Base-by-base conservation (phyloP, 495 filamentous ascomycete genomes). In the Penicillium angulare region DNA sequence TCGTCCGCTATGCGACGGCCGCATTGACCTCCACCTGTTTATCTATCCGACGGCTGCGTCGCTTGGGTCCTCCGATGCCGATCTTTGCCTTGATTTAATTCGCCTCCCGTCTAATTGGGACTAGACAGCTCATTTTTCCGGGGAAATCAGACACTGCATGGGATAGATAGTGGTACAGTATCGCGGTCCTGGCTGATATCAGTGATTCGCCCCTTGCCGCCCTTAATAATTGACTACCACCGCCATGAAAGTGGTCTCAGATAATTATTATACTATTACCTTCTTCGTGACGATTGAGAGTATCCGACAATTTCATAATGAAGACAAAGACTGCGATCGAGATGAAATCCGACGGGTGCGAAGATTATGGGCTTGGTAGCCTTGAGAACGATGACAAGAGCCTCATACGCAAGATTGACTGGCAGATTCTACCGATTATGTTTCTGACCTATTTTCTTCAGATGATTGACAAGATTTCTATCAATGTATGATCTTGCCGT, bases 401-500 rank as follows among this genome's bases (percentile, higher is more conserved):
- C 7, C 61, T 82, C n/a, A 47, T 76, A 5, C 55, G 55, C 17
- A 81, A 80, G 60, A 71, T 82, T n/a, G 79, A 82, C 55, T 70
- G 64, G 53, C 59, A 63, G 21, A 73, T 82, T 46, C 54, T 82
- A 46, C 79, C 79, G 7, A 66, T 81, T 15, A 82, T 82, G 79
- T 85, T 83, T 48, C 59, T 67, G 39, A 79, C 73, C 59, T 86
- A 86, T 59, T 74, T 76, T 10, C 69, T 87, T 67, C 83, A 86
- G 61, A 86, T 84, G 52, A 59, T 86, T 32, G 84, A 87, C 64
- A 87, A 87, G 67, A 77, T 85, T 36, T 73, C 82, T 39, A 68
- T 85, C 49, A 85, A 86, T 51, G 77, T 80, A 43, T 46, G 60
- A 64, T 40, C 20, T 7, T 40, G 9, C 2, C 10, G 7, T 7